Base-by-base conservation (phyloP, 495 filamentous ascomycete genomes). In the Podospora sp. region DNA sequence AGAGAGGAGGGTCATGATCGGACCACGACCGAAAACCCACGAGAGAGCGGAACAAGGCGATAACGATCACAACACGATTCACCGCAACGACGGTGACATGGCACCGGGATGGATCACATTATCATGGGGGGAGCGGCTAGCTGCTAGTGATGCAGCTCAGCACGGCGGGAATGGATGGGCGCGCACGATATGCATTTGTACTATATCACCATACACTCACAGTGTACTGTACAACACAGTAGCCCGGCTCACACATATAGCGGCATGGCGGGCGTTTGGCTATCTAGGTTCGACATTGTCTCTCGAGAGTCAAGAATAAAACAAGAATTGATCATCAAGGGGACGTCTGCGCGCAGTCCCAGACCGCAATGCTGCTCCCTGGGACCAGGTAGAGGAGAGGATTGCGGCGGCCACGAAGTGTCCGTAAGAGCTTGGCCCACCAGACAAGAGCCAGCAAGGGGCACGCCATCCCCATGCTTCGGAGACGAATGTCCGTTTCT, bases 231-330 rank as follows among this genome's bases (percentile, higher is more conserved):
- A 22, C 52, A 55, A 55, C 29, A 33, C 29, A 8, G 29, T 8
- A 33, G 29, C 29, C 29, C 29, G 29, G 49, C 18, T 22, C 49
- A 18, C 49, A n/a, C 21, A 18, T 22, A 16, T 1, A 20, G 6
- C 56, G 56, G 56, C 56, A 29, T 59, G 56, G 56, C 24, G 18
- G 56, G 56, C 56, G 56, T 59, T 59, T 59, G 56, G 56, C 12
- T 29, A 59, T 59, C 21, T 26, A n/a, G 52, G 8, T 55, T 55
- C 21, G 52, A n/a, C 21, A 53, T 55, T 55, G 6, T 55, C n/a
- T 55, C 52, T 20, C 20, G 24, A 55, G 9, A 55, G 52, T 2
- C 1, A n/a, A 55, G 24, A 46, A 46, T 46, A 46, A 4, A 46
- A 46, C 12, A 46, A 46, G 14, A 4, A 14, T 46, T 46, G 40